Base-by-base conservation (phyloP, 2,329 filamentous ascomycete genomes). In the Monosporascus sp. region DNA sequence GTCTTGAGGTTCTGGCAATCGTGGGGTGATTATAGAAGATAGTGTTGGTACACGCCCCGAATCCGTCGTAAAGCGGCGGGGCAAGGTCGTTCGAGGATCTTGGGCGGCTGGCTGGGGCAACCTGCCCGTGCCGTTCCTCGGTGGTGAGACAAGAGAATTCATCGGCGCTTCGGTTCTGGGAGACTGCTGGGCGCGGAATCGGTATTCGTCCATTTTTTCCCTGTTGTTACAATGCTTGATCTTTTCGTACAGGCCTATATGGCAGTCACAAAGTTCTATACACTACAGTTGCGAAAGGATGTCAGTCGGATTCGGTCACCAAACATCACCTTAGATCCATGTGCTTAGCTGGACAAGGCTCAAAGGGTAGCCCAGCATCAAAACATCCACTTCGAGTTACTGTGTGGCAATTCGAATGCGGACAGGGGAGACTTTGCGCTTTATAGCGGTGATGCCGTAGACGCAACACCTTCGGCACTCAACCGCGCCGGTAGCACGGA, bases 21-120 rank as follows among this genome's bases (percentile, higher is more conserved):
- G 77, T 62, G 76, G 75, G 47, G 74, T 70, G 40, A 80, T 78
- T 67, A 92, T 74, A 57, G 82, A 81, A 54, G 80, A 82, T 72
- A 89, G 76, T 68, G 88, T 90, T 71, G 88, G 87, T 73, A 93
- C 77, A 80, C 91, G 81, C 73, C 90, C 80, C 74, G 89, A 86
- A 74, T 96, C 95, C 54, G 92, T 94, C 59, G 93, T 97, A 74
- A 97, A 97, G 68, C 93, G 88, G 67, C 93, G 87, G 72, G 92
- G 90, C 69, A 97, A 79, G 63, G 85, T 86, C 58, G 84, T 83
- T 72, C 92, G 86, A 60, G 82, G 81, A 68, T 96, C 90, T 70
- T 84, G 80, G 59, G 80, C 70, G 57, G 77, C 73, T 60, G 80
- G 78, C 60, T 81, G 81, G 59, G 76, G 78, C 70, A 85, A 24